Evolutionary conservation across 164 flowering plant species (phyloP), one percentile per base, ranked within the genome.

Genomic region (Piper longum): DNA sequence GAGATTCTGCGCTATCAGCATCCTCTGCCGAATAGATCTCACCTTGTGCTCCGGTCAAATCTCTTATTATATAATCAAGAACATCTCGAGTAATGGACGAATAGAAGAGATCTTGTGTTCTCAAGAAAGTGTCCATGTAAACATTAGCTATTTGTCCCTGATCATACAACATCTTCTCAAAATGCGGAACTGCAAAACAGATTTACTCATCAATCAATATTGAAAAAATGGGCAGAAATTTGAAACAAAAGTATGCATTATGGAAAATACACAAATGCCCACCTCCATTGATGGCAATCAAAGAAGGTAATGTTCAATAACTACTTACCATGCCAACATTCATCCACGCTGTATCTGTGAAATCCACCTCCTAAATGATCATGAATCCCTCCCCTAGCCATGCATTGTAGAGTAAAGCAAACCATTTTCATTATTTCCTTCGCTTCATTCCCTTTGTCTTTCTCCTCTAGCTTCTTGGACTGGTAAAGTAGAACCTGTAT

Each of bases 331-430:
- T 93, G 98, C 98, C 98, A 93, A 64, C 79, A 78, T 61, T 93
- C 98, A 61, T 93, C 98, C 60, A 93, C 98, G 48, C 98, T 93
- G 59, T 93, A 93, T 85, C 97, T 83, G 73, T 89, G 98, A 74
- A 93, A 93, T 51, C 98, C 98, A 63, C 98, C 97, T 68, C 98
- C 98, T 61, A 93, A 54, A 45, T 89, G 98, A 73, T 93, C 98
- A 72, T 88, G 97, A 56, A 93, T 76, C 40, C 97, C 97, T 6
- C 98, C 98, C 73, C 77, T 85, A 59, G 96, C 96, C 95, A 92
- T 92, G 70, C 83, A 81, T 65, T 92, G 85, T 78, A 92, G 72
- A 72, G 79, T 89, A 65, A 76, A 80, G 8, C 71, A 60, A 59
- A 89, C 91, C 96, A 80, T 89, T 52, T 78, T 56, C 67, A 73